A percentile compares a stretch with the other conserved stretches of the same genome.
Evolutionary conservation across 495 filamentous ascomycete species (phyloP).

Genomic region (Penicillium atrosanguineum): DNA sequence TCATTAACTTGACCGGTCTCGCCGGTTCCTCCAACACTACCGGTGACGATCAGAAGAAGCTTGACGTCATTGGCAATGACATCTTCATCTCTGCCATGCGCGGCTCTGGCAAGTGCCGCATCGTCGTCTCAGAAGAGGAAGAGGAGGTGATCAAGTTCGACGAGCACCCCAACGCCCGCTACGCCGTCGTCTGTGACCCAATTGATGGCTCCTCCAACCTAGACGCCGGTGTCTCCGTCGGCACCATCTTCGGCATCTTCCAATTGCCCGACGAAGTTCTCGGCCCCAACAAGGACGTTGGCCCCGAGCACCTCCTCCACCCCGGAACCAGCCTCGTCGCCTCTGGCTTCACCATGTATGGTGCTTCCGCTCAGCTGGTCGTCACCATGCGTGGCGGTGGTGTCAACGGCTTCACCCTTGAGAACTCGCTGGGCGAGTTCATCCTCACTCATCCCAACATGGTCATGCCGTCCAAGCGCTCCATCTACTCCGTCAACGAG

Average conservation of each 20-base stretch:
- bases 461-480: conserved; percentile 71
- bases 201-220: conserved; percentile 98
- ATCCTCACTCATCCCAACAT: conserved; percentile 97
- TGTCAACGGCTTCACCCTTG: conserved; percentile 97
- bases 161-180: conserved; percentile 75
- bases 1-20: conserved; percentile 93
- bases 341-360: conserved; percentile 98
- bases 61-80: conserved; percentile 98
- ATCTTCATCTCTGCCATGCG: conserved; percentile 93
- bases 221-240: conserved; percentile 96
- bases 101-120: conserved; percentile 80
- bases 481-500: conserved; percentile 98
- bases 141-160: conserved; percentile 87
- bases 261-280: conserved; percentile 71
- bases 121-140: conserved; percentile 95
- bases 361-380: conserved; percentile 91
- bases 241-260: conserved; percentile 96
- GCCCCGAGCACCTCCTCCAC: conserved; percentile 78
- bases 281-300: conserved; percentile 55
- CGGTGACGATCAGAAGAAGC: conserved; percentile 98
- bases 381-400: conserved; percentile 92
- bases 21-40: conserved; percentile 94
- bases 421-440: conserved; percentile 95
- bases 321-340: conserved; percentile 91
- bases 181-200: conserved; percentile 95